Base-by-base conservation (phyloP, 331 rosid species). In the Saraca asoca region DNA sequence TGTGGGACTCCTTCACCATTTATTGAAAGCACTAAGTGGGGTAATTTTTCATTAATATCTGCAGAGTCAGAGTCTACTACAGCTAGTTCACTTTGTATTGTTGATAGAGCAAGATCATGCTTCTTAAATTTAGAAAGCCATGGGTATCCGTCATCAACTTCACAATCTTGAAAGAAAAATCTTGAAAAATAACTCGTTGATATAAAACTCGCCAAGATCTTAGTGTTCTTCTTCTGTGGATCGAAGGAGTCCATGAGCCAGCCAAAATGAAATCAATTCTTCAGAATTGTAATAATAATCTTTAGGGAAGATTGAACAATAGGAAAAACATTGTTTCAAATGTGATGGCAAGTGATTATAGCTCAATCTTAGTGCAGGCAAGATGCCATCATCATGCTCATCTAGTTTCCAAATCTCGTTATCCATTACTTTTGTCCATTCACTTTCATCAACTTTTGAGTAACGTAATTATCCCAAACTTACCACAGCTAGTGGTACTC, bases 221-320 rank as follows among this genome's bases (percentile, higher is more conserved):
- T 71, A 83, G 0, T 52, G 41, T 9, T 51, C 62, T n/a, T 24
- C 49, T 3, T 55, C 16, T 3, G 59, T 48, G 3, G 69, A 18
- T 61, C 63, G 66, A 60, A 82, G 70, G n/a, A 67, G 51, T 12
- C 81, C 87, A 29, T 75, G 73, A 0, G 82, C 76, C 78, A 75
- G 46, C 86, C 86, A 81, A 18, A 66, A 35, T 0, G 18, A 34
- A 42, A 74, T 51, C 73, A 77, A 51, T 0, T 12, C 31, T 13
- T 6, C 1, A 2, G 11, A 42, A 5, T 7, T 9, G 20, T 38
- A 76, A n/a, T 29, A 16, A 14, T 63, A 16, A 13, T 69, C 76
- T 54, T 76, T 76, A 2, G 80, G 80, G 12, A 63, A 76, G 57
- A 70, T 9, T 1, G 76, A 57, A 64, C 52, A 64, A n/a, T 42